These are phyloP conservation scores for Globisporangium iwayamae DNA, from an alignment of 352 stramenopile genomes.

Conservation along the genomic window DNA sequence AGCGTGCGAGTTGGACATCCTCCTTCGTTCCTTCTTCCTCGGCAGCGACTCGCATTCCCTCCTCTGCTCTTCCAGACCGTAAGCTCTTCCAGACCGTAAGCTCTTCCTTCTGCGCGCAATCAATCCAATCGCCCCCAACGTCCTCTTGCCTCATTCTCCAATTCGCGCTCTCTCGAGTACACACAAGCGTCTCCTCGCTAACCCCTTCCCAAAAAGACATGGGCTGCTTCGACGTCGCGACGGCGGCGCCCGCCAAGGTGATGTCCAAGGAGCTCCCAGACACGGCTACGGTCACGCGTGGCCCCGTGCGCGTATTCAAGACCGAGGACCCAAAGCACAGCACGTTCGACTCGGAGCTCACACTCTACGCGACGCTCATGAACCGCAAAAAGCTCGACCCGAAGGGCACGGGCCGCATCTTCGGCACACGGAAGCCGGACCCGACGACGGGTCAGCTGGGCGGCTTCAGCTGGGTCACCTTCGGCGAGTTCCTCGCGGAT, in stretches of 20 bases:
- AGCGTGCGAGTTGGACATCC: neutral
- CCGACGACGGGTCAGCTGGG: constrained; percentile 31
- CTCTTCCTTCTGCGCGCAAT: neutral
- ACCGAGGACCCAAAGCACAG: constrained; percentile 8
- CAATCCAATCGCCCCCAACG: too few species aligned
- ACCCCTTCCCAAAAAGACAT: neutral
- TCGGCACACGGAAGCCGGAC: constrained; percentile 49
- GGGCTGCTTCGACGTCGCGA: constrained; percentile 6
- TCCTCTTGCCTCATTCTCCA: neutral
- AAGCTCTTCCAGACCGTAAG: neutral
- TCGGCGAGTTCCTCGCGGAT: constrained; percentile 47
- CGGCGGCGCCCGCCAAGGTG: constrained; percentile 2
- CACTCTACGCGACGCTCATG: constrained; percentile 52
- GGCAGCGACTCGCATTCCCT: neutral
- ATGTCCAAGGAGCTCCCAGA: constrained; percentile 13
- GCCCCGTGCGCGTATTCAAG: constrained; percentile 22
- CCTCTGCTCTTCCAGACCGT: neutral
- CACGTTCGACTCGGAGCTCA: constrained; percentile 35
- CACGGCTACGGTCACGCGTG: constrained; percentile 27
- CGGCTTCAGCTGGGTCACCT: constrained; percentile 55
- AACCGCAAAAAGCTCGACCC: constrained; percentile 35
- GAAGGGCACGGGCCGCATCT: constrained; percentile 47
- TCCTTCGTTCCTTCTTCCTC: neutral
- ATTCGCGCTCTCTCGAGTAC: neutral
- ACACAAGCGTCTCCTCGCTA: neutral